These are phyloP conservation scores for Pythium apleroticum DNA, from an alignment of 352 stramenopile species.

Conservation along the genomic window DNA sequence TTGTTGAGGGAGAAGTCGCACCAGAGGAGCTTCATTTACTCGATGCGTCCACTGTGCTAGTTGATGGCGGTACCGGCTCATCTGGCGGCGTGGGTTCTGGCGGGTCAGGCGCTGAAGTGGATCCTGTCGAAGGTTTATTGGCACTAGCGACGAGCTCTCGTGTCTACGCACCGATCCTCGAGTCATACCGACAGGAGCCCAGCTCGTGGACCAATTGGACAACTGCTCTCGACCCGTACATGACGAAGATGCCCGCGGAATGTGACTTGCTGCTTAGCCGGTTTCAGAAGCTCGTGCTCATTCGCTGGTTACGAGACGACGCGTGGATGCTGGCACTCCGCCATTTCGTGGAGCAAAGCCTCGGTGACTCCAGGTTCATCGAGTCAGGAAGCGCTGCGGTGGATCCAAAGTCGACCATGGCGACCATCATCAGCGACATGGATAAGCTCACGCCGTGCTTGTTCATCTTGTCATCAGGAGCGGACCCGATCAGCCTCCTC, in stretches of 20 bases:
- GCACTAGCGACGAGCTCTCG: constrained; percentile 26
- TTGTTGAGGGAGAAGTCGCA: constrained; percentile 40
- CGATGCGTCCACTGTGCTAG: constrained; percentile 18
- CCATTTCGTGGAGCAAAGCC: constrained; percentile 41
- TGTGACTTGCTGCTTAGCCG: constrained; percentile 32
- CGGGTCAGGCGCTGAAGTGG: not conserved
- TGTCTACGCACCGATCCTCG: constrained; percentile 34
- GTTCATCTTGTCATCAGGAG: constrained; percentile 74
- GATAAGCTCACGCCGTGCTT: constrained; percentile 64
- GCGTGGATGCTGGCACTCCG: constrained; percentile 35
- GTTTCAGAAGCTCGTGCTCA: constrained; percentile 58
- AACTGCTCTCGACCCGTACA: constrained; percentile 38
- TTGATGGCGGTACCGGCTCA: not conserved
- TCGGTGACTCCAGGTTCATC: constrained; percentile 33
- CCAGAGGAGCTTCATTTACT: constrained; percentile 39
- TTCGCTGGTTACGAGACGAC: constrained; percentile 64
- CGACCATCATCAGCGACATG: constrained; percentile 55
- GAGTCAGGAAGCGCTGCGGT: constrained; percentile 7
- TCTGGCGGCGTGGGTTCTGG: not conserved
- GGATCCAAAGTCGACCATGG: constrained; percentile 30
- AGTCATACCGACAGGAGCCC: constrained; percentile 47
- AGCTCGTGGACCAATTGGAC: constrained; percentile 45
- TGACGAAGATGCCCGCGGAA: constrained; percentile 33
- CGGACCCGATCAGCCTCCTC: constrained; percentile 55
- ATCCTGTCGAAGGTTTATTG: constrained; percentile 30